Percentiles rank a stretch among this genome's conserved stretches.
Conservation (phyloP, 2,329 filamentous ascomycete genomes). For the Nemania bipapillata region DNA sequence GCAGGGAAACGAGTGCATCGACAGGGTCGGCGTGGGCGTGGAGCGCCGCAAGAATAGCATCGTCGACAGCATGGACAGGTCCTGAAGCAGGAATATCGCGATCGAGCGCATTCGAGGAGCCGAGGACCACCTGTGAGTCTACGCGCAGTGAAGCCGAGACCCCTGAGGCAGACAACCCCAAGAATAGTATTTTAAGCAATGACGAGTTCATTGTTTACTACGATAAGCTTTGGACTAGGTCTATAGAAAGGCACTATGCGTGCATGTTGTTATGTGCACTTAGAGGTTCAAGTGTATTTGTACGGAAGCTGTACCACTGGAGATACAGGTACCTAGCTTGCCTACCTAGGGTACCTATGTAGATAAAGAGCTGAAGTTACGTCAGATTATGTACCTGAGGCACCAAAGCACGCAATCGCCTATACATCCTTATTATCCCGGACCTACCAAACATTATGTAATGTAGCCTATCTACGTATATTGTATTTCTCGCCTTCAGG, state of each 20-base stretch:
- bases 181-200: slow-evolving; percentile 16
- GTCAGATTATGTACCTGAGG: not conserved
- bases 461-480: too few relatives aligned
- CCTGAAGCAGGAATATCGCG: slow-evolving; percentile 1
- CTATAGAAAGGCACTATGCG: not conserved
- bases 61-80: slow-evolving; percentile 19
- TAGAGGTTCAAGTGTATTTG: too few relatives aligned
- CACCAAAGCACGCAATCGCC: not conserved
- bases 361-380: not conserved
- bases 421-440: not conserved
- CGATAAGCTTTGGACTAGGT: too few relatives aligned
- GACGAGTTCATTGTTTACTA: slow-evolving; percentile 6
- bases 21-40: slow-evolving; percentile 40
- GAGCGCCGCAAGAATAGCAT: slow-evolving; percentile 34
- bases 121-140: slow-evolving; percentile 30
- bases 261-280: too few relatives aligned
- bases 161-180: slow-evolving; percentile 24
- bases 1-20: slow-evolving; percentile 40
- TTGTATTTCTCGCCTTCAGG: too few relatives aligned
- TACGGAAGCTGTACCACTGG: too few relatives aligned
- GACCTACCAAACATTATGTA: too few relatives aligned
- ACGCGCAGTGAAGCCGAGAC: slow-evolving; percentile 30
- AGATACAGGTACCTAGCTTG: not conserved
- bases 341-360: too few relatives aligned
- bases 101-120: slow-evolving; percentile 4